Conservation (phyloP, 225 moss, liverwort and hornwort genomes). For the Thuidium tamariscinum region DNA sequence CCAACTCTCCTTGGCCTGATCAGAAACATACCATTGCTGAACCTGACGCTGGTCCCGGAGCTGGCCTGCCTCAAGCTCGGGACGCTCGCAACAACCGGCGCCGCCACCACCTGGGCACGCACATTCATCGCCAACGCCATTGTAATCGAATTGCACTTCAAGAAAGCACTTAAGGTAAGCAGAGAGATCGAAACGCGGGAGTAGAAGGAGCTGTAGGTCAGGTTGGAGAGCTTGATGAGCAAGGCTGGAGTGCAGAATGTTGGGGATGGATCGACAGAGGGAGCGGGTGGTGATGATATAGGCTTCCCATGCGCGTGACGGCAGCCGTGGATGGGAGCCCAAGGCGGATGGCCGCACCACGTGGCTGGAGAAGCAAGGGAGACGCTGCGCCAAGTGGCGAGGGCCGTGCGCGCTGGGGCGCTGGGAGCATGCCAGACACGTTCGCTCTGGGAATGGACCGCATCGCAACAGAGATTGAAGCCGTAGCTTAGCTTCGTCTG, state of each 20-base stretch:
- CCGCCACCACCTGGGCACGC: not conserved
- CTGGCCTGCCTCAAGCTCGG: not conserved
- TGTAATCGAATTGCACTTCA: not conserved
- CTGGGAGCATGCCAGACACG: conserved; percentile 26
- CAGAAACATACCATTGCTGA: not conserved
- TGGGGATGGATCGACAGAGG: not conserved
- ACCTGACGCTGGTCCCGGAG: not conserved
- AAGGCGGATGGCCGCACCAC: conserved; percentile 4
- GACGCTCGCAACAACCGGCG: not conserved
- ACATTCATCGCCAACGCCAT: not conserved
- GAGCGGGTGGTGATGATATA: not conserved
- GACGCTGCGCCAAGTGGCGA: not conserved
- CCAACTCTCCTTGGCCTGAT: not conserved
- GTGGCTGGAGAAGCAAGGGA: not conserved
- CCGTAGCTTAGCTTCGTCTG: no score
- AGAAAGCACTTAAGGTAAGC: no score
- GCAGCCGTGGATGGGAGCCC: conserved; percentile 7
- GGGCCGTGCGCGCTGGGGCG: not conserved
- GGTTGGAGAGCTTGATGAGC: not conserved
- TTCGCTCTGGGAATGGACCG: not conserved
- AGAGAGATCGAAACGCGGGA: not conserved
- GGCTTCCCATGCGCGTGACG: not conserved
- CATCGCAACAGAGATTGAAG: no score
- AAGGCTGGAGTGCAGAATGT: not conserved
- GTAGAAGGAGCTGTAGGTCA: not conserved